Evolutionary conservation across 768 basidiomycete species (phyloP).

Genomic region (Suillus spraguei): DNA sequence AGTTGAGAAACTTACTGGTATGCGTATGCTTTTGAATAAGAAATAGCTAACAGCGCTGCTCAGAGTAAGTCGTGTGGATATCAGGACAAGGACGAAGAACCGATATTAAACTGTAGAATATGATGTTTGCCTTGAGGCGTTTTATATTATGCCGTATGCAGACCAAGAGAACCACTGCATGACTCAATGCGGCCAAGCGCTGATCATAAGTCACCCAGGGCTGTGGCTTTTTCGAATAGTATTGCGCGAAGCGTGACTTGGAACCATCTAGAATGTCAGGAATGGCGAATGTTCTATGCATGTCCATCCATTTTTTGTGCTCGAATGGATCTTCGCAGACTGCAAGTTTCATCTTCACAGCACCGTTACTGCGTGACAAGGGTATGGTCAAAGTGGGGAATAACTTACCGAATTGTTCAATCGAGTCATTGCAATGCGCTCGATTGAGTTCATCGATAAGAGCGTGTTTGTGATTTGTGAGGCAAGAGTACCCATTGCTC

Average conservation of each 20-base stretch:
- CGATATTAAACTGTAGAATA: no score
- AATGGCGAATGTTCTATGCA: not conserved
- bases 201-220: not conserved
- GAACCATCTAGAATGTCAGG: not conserved
- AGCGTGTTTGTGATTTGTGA: not conserved
- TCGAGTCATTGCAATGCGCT: not conserved
- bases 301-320: not conserved
- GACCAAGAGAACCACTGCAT: no score
- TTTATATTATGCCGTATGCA: no score
- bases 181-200: no score
- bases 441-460: constrained; percentile 2
- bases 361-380: not conserved
- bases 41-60: not conserved
- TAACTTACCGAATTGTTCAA: not conserved
- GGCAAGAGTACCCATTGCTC: no score
- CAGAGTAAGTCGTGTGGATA: not conserved
- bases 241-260: not conserved
- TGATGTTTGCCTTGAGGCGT: no score
- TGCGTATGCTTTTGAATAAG: not conserved
- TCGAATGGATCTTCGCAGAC: not conserved
- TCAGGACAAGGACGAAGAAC: not conserved
- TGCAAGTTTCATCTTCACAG: not conserved
- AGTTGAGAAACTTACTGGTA: not conserved
- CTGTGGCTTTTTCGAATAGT: not conserved
- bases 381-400: not conserved